Conservation (phyloP, 192 early-diverging fungal genomes). For the Coemansia sp. region DNA sequence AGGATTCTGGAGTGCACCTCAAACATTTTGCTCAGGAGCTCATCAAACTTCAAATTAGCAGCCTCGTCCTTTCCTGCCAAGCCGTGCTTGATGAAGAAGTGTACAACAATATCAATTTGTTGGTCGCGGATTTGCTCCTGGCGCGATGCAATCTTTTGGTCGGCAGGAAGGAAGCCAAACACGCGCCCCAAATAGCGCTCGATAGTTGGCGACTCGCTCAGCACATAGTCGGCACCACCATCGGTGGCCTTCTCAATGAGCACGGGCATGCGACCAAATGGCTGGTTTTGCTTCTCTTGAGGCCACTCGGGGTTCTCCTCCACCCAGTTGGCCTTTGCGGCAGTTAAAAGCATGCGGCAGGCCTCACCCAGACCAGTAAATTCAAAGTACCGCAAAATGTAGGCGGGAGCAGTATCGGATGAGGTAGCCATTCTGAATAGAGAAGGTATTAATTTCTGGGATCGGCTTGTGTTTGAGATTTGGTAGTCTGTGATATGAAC, state of each 20-base stretch:
- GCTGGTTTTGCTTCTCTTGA: constrained; percentile 34
- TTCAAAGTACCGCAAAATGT: constrained; percentile 39
- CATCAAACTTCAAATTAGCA: constrained; percentile 7
- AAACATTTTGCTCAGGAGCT: constrained; percentile 17
- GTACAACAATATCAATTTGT: neutral
- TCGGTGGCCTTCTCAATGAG: constrained; percentile 38
- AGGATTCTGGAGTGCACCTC: constrained; percentile 29
- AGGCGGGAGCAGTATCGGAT: constrained; percentile 8
- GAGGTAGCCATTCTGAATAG: too few relatives aligned
- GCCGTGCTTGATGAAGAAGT: neutral
- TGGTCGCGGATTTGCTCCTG: constrained; percentile 34
- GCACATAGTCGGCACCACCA: constrained; percentile 11
- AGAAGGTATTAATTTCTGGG: too few relatives aligned
- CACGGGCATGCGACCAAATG: constrained; percentile 51
- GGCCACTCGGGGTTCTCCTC: constrained; percentile 51
- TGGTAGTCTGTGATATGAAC: too few relatives aligned
- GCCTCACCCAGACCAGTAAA: constrained; percentile 21
- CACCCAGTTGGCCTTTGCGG: constrained; percentile 35
- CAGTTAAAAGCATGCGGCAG: constrained; percentile 34
- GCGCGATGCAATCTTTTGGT: constrained; percentile 21
- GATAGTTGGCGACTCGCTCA: constrained; percentile 48
- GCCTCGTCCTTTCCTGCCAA: constrained; percentile 10
- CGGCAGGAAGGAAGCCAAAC: constrained; percentile 35
- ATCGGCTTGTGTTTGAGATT: too few relatives aligned
- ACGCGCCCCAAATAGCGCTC: constrained; percentile 53